Base-by-base conservation (phyloP, 2,329 filamentous ascomycete genomes). In the Waltergamsia citrina region DNA sequence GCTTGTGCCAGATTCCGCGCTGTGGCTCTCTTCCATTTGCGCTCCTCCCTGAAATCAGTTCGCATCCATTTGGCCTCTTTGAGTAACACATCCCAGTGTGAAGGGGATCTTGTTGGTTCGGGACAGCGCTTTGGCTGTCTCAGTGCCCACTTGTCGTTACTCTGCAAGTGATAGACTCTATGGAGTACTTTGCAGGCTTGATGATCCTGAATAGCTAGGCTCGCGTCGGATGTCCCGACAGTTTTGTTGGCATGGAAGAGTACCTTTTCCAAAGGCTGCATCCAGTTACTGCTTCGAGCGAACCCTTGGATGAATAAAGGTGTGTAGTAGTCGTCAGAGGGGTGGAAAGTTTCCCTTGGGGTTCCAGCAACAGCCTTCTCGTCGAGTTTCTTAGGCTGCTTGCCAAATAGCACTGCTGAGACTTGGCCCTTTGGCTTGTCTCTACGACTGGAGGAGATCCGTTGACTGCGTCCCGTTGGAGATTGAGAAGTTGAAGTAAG, bases 31-130 rank as follows among this genome's bases (percentile, higher is more conserved):
- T 95, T 96, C 87, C 88, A 94, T 53, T 94, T 94, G 26, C 86
- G 69, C 55, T 96, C 92, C 57, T 95, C 85, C 33, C 83, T 74
- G 50, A 95, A 96, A 57, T 98, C 92, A 2, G 87, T 95, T 33
- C 88, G 77, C 85, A 98, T 93, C 90, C 90, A 96, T 55, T 88
- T 94, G 74, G 90, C 85, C 62, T 98, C 88, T 45, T 87, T 74
- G 21, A 98, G 63, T 36, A 96, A 56, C 34, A 90, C 71, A 58
- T 98, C 92, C 74, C 81, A 85, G 45, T 96, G 90, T 3, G 81
- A 79, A 1, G 75, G 71, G 14, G 80, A 81, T 24, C 86, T 75
- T 4, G 74, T 69, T 5, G 90, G 88, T 55, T 98, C 92, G 2
- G 78, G 70, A 25, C 79, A 84, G 37, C 87, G 81, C 51, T 93